These are phyloP conservation scores for Metschnikowia picachoensis DNA, from an alignment of 805 yeast species.

Conservation along the genomic window DNA sequence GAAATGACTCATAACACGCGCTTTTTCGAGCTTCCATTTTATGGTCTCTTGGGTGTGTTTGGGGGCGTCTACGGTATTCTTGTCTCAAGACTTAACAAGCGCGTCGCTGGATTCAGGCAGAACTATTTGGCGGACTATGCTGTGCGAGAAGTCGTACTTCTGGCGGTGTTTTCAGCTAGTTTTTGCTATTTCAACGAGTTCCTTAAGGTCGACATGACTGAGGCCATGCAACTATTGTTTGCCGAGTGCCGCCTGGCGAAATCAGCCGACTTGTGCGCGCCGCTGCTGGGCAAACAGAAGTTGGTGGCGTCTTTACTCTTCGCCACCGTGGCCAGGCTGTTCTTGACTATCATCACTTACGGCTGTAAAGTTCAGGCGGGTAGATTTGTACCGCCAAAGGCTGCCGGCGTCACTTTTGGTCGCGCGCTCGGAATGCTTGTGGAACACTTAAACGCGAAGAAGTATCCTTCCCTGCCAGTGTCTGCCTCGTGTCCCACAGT, in stretches of 20 bases:
- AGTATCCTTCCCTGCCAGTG: constrained; percentile 32
- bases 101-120: constrained; percentile 75
- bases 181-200: constrained; percentile 83
- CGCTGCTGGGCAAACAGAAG: constrained; percentile 23
- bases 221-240: constrained; percentile 85
- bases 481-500: constrained; percentile 31
- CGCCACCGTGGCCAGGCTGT: constrained; percentile 71
- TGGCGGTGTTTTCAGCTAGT: constrained; percentile 68
- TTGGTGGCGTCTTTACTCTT: constrained; percentile 52
- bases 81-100: constrained; percentile 70
- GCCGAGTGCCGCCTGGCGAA: constrained; percentile 69
- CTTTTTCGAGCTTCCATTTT: constrained; percentile 77
- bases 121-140: constrained; percentile 55
- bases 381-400: constrained; percentile 94
- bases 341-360: constrained; percentile 77
- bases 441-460: constrained; percentile 38
- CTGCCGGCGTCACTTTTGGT: constrained; percentile 94
- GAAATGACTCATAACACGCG: constrained; percentile 84
- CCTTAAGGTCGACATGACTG: constrained; percentile 87
- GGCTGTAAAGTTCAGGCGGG: constrained; percentile 98
- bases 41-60: constrained; percentile 73
- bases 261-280: constrained; percentile 40
- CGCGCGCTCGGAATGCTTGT: constrained; percentile 77
- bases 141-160: constrained; percentile 62
- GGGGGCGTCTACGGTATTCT: constrained; percentile 89